Evolutionary conservation across 2,329 filamentous ascomycete genomes (phyloP).

Genomic region (Phyllosticta citribraziliensis): DNA sequence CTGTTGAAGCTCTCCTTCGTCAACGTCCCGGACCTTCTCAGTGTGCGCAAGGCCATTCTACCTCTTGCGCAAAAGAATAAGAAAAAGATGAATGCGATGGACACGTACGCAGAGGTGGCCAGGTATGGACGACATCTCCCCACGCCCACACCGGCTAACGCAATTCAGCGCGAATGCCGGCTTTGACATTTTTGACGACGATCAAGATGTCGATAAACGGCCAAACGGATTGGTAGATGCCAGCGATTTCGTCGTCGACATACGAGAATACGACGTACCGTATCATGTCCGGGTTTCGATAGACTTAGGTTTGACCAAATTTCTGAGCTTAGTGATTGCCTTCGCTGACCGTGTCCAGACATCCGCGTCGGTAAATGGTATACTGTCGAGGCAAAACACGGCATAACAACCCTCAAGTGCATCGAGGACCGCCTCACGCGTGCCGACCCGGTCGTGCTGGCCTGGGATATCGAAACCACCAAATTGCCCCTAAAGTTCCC

Average conservation of each 20-base stretch:
- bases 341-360: constrained; percentile 43
- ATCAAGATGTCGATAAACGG: constrained; percentile 73
- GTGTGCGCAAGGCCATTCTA: constrained; percentile 73
- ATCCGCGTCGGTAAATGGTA: constrained; percentile 98
- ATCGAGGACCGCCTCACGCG: constrained; percentile 81
- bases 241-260: constrained; percentile 96
- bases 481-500: constrained; percentile 95
- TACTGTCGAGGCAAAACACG: constrained; percentile 86
- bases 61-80: constrained; percentile 94
- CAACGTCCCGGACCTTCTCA: constrained; percentile 77
- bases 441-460: constrained; percentile 94
- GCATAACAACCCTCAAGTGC: constrained; percentile 69
- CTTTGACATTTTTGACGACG: constrained; percentile 92
- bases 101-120: constrained; percentile 94
- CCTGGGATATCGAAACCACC: constrained; percentile 98
- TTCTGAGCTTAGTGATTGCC: background rate
- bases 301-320: constrained; percentile 58
- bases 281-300: constrained; percentile 99
- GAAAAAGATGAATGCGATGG: constrained; percentile 92
- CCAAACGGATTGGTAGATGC: constrained; percentile 73
- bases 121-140: constrained; percentile 49
- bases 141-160: constrained; percentile 19
- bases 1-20: constrained; percentile 81
- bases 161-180: constrained; percentile 57
- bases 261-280: constrained; percentile 97